Conservation (phyloP, 768 basidiomycete genomes). For the Rhizopogon vulgaris region DNA sequence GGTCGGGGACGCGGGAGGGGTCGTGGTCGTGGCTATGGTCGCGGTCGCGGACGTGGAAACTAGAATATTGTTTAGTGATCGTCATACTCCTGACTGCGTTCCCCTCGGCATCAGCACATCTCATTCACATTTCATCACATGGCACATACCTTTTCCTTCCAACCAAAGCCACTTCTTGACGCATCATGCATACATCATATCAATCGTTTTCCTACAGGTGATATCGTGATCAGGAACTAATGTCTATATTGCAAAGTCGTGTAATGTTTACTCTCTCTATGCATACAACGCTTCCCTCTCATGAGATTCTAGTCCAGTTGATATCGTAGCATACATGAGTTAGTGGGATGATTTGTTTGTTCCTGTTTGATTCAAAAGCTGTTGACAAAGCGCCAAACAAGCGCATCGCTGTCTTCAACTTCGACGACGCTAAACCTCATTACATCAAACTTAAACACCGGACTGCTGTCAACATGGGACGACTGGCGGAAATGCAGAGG, state of each 20-base stretch:
- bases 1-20: slow-evolving; percentile 31
- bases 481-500: slow-evolving; percentile 95
- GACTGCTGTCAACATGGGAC: slow-evolving; percentile 60
- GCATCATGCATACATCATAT: slow-evolving; percentile 16
- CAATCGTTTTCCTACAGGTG: not conserved
- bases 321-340: not conserved
- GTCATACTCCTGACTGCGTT: slow-evolving; percentile 1
- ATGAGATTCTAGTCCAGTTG: not conserved
- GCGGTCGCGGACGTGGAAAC: slow-evolving; percentile 30
- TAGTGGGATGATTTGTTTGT: slow-evolving; percentile 15
- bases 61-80: slow-evolving; percentile 9
- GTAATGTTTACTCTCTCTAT: slow-evolving; percentile 5
- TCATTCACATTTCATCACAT: slow-evolving; percentile 11
- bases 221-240: not conserved
- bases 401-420: not conserved
- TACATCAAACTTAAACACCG: not conserved
- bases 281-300: slow-evolving; percentile 8
- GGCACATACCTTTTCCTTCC: slow-evolving; percentile 12
- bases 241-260: slow-evolving; percentile 1
- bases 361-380: slow-evolving; percentile 18
- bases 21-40: slow-evolving; percentile 35
- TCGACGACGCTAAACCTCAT: not conserved
- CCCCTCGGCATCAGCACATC: slow-evolving; percentile 3
- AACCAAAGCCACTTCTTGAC: slow-evolving; percentile 17
- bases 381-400: slow-evolving; percentile 25